Conservation (phyloP, 2,329 filamentous ascomycete species). For the Alternaria viburni region DNA sequence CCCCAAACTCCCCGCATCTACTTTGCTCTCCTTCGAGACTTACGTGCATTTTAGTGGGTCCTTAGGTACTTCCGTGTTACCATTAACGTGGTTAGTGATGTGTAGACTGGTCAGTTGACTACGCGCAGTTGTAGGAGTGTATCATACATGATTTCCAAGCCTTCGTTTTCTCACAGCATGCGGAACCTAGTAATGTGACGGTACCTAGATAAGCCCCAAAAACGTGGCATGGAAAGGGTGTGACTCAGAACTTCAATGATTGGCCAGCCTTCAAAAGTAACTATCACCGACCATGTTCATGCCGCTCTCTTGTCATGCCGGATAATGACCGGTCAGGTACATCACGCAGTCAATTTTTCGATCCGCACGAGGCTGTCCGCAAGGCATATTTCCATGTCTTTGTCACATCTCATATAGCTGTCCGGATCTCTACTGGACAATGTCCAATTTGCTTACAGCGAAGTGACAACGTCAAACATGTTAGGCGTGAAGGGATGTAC, state of each 20-base stretch:
- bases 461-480: neutral
- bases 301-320: neutral
- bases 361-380: conserved; percentile 8
- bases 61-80: neutral
- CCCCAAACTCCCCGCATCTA: conserved; percentile 23
- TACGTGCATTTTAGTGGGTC: conserved; percentile 5
- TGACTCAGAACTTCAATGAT: neutral
- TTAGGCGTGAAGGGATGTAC: neutral
- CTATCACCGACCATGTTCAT: neutral
- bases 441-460: neutral
- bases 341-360: conserved; percentile 1
- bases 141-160: neutral
- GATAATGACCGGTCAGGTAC: neutral
- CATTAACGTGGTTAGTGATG: neutral
- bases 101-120: neutral
- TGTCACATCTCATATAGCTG: neutral
- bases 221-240: neutral
- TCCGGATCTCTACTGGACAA: neutral
- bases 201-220: neutral
- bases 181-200: neutral
- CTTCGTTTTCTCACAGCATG: neutral
- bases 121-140: neutral
- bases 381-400: conserved; percentile 11
- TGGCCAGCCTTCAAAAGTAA: neutral
- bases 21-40: conserved; percentile 9